phyloP scores from a whole-genome alignment of 345 rosid genomes.

The Angophora floribunda region DNA sequence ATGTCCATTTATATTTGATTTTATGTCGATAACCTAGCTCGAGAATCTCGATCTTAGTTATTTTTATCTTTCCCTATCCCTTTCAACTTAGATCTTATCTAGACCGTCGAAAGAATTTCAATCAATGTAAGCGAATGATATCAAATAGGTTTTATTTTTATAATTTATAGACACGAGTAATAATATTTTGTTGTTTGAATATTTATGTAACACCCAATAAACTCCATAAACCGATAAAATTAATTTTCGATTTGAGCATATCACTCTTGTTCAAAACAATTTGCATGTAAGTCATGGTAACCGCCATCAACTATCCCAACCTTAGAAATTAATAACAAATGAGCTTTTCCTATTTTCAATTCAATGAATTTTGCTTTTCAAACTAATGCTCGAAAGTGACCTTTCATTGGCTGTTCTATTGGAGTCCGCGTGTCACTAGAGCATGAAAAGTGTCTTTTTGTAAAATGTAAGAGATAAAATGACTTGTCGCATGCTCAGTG shows the following conservation, averaged over 20 bases:
- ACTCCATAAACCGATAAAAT: neutral
- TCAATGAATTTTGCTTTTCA: neutral
- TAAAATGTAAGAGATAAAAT: neutral
- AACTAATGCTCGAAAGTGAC: no score
- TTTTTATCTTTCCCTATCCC: neutral
- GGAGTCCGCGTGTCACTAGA: no score
- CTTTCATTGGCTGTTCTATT: no score
- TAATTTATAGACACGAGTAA: rapidly evolving
- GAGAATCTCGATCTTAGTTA: neutral
- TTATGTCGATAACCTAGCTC: rapidly evolving
- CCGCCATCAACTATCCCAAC: neutral
- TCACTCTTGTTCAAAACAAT: neutral
- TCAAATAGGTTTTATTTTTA: no score
- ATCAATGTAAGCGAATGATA: neutral
- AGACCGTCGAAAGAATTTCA: neutral
- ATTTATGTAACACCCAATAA: neutral
- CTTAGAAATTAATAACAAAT: neutral
- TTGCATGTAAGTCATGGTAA: rapidly evolving
- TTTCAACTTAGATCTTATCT: neutral
- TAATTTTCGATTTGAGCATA: rapidly evolving
- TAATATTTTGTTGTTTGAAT: neutral
- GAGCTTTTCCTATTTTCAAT: neutral
- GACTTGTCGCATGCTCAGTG: neutral
- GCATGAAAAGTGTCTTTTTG: neutral
- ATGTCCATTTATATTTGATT: neutral